Conservation (phyloP, 2,329 filamentous ascomycete species). For the Clonostachys chloroleuca region DNA sequence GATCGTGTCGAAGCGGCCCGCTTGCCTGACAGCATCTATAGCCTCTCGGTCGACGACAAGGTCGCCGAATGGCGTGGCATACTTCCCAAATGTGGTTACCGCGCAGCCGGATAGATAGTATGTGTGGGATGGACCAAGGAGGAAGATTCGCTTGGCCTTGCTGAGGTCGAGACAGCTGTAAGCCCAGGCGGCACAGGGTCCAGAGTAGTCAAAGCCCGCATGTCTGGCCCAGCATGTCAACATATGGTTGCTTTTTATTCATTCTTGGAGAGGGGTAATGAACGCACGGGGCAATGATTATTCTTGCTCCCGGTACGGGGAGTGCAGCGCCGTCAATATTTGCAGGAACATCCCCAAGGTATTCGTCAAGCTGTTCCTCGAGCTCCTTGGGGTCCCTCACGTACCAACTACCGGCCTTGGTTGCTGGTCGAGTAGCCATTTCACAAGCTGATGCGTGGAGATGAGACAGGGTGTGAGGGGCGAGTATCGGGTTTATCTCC, state of each 20-base stretch:
- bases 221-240: constrained; percentile 52
- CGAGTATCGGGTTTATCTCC: too few relatives aligned
- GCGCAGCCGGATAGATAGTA: constrained; percentile 75
- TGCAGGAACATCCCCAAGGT: constrained; percentile 67
- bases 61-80: constrained; percentile 71
- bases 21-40: constrained; percentile 40
- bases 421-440: constrained; percentile 42
- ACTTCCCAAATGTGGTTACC: constrained; percentile 66
- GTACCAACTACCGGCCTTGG: constrained; percentile 90
- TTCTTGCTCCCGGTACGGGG: constrained; percentile 69
- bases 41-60: constrained; percentile 59
- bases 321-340: constrained; percentile 53
- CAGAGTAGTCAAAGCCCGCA: constrained; percentile 90
- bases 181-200: constrained; percentile 87
- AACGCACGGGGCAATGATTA: constrained; percentile 89
- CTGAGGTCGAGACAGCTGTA: constrained; percentile 85
- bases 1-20: constrained; percentile 45
- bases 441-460: background rate
- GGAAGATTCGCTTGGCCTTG: constrained; percentile 79
- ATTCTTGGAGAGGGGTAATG: background rate
- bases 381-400: constrained; percentile 55
- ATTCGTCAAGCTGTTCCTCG: constrained; percentile 65
- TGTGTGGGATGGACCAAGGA: constrained; percentile 90
- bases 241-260: background rate
- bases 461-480: too few relatives aligned